Evolutionary conservation across 768 basidiomycete genomes (phyloP).

Genomic region (Pleurotus salmoneostramineus): DNA sequence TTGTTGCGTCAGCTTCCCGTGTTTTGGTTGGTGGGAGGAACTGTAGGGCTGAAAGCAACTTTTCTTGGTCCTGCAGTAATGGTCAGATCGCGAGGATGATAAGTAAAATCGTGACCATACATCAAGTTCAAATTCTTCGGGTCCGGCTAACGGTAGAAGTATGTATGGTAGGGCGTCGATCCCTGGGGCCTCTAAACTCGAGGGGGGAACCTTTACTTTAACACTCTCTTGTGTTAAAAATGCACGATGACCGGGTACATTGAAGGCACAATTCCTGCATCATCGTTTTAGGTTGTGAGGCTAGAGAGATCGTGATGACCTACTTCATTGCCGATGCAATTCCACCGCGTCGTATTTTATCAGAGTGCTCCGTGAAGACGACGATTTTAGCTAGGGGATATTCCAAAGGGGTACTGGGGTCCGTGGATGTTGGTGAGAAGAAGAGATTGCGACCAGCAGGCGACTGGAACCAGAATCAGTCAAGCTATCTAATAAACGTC

Average conservation of each 20-base stretch:
- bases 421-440: conserved; percentile 47
- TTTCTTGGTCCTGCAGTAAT: conserved; percentile 73
- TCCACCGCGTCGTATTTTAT: conserved; percentile 83
- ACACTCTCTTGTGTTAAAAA: conserved; percentile 65
- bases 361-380: conserved; percentile 85
- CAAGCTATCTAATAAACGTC: no score
- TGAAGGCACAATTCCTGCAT: conserved; percentile 75
- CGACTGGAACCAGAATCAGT: conserved; percentile 37
- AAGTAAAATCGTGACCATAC: conserved; percentile 31
- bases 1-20: conserved; percentile 71
- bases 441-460: conserved; percentile 79
- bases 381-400: conserved; percentile 83
- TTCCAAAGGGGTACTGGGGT: conserved; percentile 46
- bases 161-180: conserved; percentile 84
- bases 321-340: conserved; percentile 88
- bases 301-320: conserved; percentile 14
- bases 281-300: background rate
- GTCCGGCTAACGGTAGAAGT: conserved; percentile 87
- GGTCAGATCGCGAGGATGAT: background rate
- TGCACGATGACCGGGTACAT: conserved; percentile 63
- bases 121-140: conserved; percentile 93
- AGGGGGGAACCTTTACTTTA: conserved; percentile 52
- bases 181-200: conserved; percentile 59
- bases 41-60: conserved; percentile 78
- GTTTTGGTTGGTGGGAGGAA: conserved; percentile 83